phyloP scores from a whole-genome alignment of 306 rosid species.

The Chamaecrista fasciculata region DNA sequence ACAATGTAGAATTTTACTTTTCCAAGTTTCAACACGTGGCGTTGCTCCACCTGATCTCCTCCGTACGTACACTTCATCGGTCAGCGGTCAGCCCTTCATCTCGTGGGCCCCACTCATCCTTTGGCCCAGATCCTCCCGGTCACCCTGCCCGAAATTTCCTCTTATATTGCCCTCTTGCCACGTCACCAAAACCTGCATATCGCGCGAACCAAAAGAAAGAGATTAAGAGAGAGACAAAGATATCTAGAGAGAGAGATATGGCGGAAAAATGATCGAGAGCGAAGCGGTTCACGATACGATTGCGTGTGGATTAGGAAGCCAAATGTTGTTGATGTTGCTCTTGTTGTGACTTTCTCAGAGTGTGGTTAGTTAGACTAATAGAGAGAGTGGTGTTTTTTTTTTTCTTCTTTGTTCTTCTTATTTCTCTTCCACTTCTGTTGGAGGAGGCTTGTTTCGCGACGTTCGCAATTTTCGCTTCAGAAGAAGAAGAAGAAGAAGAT shows the following conservation, averaged over 20 bases:
- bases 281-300: neutral
- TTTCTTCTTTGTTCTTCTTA: too few species aligned
- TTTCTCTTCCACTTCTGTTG: neutral
- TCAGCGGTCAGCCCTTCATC: neutral
- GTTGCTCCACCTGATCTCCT: too few species aligned
- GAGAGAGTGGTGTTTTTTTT: neutral
- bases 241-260: neutral
- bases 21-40: too few species aligned
- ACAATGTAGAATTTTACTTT: too few species aligned
- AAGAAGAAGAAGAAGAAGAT: neutral
- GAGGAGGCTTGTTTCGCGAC: neutral
- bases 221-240: neutral
- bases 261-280: neutral
- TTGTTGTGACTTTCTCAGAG: too few species aligned
- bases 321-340: too few species aligned
- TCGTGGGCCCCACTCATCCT: neutral
- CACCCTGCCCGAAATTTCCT: conserved; percentile 1
- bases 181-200: conserved; percentile 1
- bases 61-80: neutral
- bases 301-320: neutral
- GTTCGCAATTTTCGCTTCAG: neutral
- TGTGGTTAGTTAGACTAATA: neutral
- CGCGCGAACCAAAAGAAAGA: too few species aligned
- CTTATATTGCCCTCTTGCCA: neutral
- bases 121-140: neutral